phyloP scores from a whole-genome alignment of 495 filamentous ascomycete species.

The Lindgomyces ingoldianus region DNA sequence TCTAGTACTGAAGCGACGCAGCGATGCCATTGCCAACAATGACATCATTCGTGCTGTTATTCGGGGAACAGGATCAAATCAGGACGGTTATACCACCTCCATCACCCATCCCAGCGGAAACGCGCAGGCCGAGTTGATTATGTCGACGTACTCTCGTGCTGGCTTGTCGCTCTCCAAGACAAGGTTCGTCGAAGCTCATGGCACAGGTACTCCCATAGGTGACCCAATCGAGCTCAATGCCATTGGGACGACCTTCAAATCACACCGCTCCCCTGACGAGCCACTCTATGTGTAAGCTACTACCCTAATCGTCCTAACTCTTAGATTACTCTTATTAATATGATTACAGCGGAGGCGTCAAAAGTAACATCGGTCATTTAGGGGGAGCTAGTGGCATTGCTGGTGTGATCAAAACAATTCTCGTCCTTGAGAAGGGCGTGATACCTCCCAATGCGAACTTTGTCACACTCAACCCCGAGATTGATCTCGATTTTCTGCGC shows the following conservation, averaged over 20 bases:
- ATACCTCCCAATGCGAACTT: constrained; percentile 42
- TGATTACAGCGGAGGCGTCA: constrained; percentile 18
- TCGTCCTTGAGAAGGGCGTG: constrained; percentile 40
- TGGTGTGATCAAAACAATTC: constrained; percentile 44
- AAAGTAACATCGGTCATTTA: constrained; percentile 45
- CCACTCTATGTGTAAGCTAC: constrained; percentile 17
- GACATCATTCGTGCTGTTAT: constrained; percentile 50
- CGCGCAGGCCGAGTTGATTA: constrained; percentile 9
- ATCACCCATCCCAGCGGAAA: constrained; percentile 25
- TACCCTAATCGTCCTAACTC: not conserved
- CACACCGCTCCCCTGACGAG: constrained; percentile 32
- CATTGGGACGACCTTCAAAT: constrained; percentile 50
- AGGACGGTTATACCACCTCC: constrained; percentile 47
- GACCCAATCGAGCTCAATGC: constrained; percentile 64
- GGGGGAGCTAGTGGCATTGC: constrained; percentile 45
- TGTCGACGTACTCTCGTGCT: not conserved
- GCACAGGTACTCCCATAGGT: constrained; percentile 40
- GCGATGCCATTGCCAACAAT: constrained; percentile 33
- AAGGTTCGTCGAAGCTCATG: constrained; percentile 24
- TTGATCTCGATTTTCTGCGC: constrained; percentile 16
- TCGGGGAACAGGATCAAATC: constrained; percentile 47
- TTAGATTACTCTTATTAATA: too few relatives aligned
- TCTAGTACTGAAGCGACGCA: constrained; percentile 45
- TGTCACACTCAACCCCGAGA: constrained; percentile 46
- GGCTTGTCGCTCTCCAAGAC: constrained; percentile 36